phyloP scores from a whole-genome alignment of 306 rosid species.

The Dalbergia cultrata region DNA sequence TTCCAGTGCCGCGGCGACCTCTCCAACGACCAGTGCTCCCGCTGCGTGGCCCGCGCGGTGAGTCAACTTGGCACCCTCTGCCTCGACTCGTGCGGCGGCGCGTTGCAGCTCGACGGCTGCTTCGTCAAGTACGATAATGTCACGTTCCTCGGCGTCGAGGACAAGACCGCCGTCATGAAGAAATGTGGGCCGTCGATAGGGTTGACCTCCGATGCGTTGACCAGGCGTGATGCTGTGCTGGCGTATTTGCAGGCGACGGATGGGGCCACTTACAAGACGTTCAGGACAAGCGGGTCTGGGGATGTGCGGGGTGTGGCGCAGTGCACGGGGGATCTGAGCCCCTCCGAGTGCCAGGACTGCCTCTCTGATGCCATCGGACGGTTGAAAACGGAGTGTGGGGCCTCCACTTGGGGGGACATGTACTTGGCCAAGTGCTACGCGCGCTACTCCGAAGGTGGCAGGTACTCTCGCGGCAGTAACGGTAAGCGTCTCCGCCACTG shows the following conservation, averaged over 20 bases:
- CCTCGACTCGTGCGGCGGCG: conserved; percentile 71
- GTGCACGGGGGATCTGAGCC: conserved; percentile 90
- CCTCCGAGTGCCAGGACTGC: conserved; percentile 84
- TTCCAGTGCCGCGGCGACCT: conserved; percentile 96
- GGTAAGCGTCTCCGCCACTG: conserved; percentile 61
- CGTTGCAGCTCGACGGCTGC: conserved; percentile 91
- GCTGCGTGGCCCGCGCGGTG: conserved; percentile 67
- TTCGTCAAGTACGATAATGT: conserved; percentile 79
- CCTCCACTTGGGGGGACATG: conserved; percentile 67
- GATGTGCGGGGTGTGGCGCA: conserved; percentile 68
- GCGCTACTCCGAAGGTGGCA: conserved; percentile 66
- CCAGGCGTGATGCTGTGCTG: conserved; percentile 66
- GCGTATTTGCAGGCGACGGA: conserved; percentile 55
- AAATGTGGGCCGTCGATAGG: conserved; percentile 79
- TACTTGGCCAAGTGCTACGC: conserved; percentile 93
- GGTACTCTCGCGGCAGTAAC: conserved; percentile 49
- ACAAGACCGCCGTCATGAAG: conserved; percentile 74
- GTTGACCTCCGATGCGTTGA: conserved; percentile 61
- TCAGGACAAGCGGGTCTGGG: conserved; percentile 51
- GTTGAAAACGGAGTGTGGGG: conserved; percentile 75
- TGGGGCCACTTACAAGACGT: conserved; percentile 47
- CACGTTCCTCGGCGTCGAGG: conserved; percentile 80
- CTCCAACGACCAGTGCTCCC: conserved; percentile 60
- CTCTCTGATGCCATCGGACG: conserved; percentile 77
- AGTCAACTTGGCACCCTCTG: conserved; percentile 75